Conservation (phyloP, 2,329 filamentous ascomycete genomes). For the Chlorencoelia australis region DNA sequence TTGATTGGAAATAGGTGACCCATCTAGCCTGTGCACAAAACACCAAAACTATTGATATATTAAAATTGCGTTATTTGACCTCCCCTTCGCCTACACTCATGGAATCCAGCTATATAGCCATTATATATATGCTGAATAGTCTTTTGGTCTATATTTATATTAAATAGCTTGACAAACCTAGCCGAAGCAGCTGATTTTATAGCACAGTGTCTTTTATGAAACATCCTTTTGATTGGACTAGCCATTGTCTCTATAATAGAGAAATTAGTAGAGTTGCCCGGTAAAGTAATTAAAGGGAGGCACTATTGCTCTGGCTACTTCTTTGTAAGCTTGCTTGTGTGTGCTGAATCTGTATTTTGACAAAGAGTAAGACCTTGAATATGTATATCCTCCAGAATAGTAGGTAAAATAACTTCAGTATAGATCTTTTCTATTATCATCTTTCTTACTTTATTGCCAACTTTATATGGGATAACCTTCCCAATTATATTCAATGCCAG, state of each 20-base stretch:
- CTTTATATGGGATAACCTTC: not conserved
- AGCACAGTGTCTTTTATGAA: too few relatives aligned
- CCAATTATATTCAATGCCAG: not conserved
- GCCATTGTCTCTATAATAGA: conserved; percentile 1
- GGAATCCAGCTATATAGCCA: not conserved
- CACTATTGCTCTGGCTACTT: not conserved
- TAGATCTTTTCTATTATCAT: conserved; percentile 3
- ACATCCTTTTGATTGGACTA: not conserved
- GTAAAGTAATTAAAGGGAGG: not conserved
- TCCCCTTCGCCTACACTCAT: too few relatives aligned
- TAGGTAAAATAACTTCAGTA: conserved; percentile 1
- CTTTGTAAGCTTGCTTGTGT: not conserved
- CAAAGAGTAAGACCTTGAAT: not conserved
- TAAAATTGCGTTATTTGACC: too few relatives aligned
- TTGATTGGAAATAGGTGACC: too few relatives aligned
- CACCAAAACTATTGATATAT: too few relatives aligned
- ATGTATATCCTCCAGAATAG: not conserved
- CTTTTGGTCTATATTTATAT: not conserved
- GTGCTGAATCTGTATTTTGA: not conserved
- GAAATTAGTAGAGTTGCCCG: not conserved
- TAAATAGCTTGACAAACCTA: not conserved
- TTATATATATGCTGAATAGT: not conserved
- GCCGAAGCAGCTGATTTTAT: too few relatives aligned
- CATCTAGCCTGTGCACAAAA: too few relatives aligned
- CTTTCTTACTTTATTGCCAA: too few relatives aligned